These are phyloP conservation scores for Tolypocladium inflatum DNA, from an alignment of 2,329 filamentous ascomycete species.

Conservation along the genomic window DNA sequence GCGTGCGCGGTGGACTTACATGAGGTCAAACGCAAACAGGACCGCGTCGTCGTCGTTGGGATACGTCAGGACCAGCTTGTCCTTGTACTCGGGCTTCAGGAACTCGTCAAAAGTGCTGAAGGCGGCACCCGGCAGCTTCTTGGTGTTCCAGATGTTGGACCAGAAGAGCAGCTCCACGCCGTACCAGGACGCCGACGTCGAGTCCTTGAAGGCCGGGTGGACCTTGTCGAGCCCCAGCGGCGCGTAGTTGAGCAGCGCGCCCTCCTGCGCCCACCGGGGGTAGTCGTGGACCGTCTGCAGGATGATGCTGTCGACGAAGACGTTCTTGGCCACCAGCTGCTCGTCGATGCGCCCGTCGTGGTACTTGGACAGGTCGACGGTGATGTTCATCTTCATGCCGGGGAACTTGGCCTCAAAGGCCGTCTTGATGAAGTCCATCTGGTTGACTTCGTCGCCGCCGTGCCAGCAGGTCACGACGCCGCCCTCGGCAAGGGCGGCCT, in stretches of 20 bases:
- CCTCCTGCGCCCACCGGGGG: slow-evolving; percentile 38
- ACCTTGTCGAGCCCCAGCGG: slow-evolving; percentile 35
- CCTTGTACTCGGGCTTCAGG: slow-evolving; percentile 39
- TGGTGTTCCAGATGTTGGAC: slow-evolving; percentile 24
- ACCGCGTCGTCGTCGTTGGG: slow-evolving; percentile 51
- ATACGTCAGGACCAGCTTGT: slow-evolving; percentile 44
- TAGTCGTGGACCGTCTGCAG: slow-evolving; percentile 44
- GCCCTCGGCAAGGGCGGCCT: slow-evolving; percentile 37
- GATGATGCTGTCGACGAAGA: slow-evolving; percentile 34
- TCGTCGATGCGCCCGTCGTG: slow-evolving; percentile 37
- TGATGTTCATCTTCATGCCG: slow-evolving; percentile 40
- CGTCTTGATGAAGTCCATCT: slow-evolving; percentile 27
- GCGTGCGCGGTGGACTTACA: slow-evolving; percentile 25
- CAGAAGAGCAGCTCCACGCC: slow-evolving; percentile 29
- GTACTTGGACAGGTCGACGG: slow-evolving; percentile 47
- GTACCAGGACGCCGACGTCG: slow-evolving; percentile 28
- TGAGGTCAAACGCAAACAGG: slow-evolving; percentile 37
- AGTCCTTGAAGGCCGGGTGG: slow-evolving; percentile 29
- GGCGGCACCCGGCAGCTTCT: slow-evolving; percentile 21
- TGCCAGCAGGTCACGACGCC: slow-evolving; percentile 36
- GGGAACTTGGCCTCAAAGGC: slow-evolving; percentile 38
- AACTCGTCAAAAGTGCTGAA: slow-evolving; percentile 31
- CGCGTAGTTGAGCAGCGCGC: slow-evolving; percentile 37
- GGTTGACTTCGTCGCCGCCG: slow-evolving; percentile 35
- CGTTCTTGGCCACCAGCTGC: slow-evolving; percentile 27